Conservation (phyloP, 2,329 filamentous ascomycete species). For the Ilyonectria mors-panacis region DNA sequence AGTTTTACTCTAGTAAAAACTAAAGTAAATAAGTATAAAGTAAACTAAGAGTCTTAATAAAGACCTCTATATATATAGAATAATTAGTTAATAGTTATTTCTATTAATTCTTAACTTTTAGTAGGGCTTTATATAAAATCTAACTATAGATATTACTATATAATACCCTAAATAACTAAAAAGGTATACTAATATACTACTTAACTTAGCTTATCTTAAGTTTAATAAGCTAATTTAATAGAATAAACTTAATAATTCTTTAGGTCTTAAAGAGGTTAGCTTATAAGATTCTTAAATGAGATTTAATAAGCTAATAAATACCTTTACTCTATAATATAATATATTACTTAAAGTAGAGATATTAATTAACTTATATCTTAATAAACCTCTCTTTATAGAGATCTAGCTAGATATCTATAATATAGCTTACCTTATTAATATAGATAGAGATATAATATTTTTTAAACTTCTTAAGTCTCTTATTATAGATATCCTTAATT, state of each 20-base stretch:
- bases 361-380: neutral
- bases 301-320: neutral
- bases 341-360: conserved; percentile 40
- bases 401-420: conserved; percentile 39
- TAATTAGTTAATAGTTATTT: no score
- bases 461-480: neutral
- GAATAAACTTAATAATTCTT: no score
- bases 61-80: no score
- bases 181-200: neutral
- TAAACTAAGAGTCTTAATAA: no score
- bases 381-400: conserved; percentile 43
- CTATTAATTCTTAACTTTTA: no score
- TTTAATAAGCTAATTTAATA: neutral
- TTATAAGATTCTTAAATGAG: no score
- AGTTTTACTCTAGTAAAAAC: no score
- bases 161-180: neutral
- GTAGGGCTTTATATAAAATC: neutral
- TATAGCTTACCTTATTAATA: conserved; percentile 39
- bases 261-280: no score
- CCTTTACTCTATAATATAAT: conserved; percentile 1
- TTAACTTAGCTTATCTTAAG: conserved; percentile 4
- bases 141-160: conserved; percentile 16
- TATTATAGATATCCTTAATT: conserved; percentile 36
- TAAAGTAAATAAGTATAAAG: no score
- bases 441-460: conserved; percentile 33